These are phyloP conservation scores for Pleomassaria siparia DNA, from an alignment of 2,329 filamentous ascomycete genomes.

Conservation along the genomic window DNA sequence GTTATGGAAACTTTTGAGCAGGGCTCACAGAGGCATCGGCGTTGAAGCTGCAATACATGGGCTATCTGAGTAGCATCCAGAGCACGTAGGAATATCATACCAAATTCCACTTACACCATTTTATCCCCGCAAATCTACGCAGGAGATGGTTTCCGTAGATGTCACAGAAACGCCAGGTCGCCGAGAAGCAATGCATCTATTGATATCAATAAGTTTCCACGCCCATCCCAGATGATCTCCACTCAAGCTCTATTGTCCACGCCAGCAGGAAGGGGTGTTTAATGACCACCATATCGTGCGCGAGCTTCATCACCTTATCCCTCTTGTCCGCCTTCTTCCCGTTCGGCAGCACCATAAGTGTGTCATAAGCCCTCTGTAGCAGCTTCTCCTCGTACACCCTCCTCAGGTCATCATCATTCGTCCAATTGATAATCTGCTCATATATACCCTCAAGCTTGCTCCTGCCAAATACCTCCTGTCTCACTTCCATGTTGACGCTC, in stretches of 20 bases:
- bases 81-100: no score
- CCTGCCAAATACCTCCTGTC: slow-evolving; percentile 74
- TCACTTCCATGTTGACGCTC: slow-evolving; percentile 84
- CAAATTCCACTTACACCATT: no score
- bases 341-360: slow-evolving; percentile 66
- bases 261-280: slow-evolving; percentile 86
- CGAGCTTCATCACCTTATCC: slow-evolving; percentile 71
- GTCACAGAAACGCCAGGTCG: neutral
- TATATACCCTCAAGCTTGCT: slow-evolving; percentile 83
- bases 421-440: slow-evolving; percentile 85
- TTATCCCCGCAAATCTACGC: no score
- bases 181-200: neutral
- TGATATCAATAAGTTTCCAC: slow-evolving; percentile 26
- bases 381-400: slow-evolving; percentile 89
- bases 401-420: slow-evolving; percentile 78
- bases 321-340: slow-evolving; percentile 72
- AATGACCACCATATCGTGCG: slow-evolving; percentile 93
- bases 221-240: slow-evolving; percentile 63
- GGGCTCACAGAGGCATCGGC: neutral
- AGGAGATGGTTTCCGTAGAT: neutral
- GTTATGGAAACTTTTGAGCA: slow-evolving; percentile 7
- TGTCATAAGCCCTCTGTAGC: slow-evolving; percentile 76
- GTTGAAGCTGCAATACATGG: neutral
- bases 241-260: slow-evolving; percentile 89
- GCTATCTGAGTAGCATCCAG: no score